These are phyloP conservation scores for Cichorium intybus DNA, from an alignment of 140 eudicot genomes.

Conservation along the genomic window DNA sequence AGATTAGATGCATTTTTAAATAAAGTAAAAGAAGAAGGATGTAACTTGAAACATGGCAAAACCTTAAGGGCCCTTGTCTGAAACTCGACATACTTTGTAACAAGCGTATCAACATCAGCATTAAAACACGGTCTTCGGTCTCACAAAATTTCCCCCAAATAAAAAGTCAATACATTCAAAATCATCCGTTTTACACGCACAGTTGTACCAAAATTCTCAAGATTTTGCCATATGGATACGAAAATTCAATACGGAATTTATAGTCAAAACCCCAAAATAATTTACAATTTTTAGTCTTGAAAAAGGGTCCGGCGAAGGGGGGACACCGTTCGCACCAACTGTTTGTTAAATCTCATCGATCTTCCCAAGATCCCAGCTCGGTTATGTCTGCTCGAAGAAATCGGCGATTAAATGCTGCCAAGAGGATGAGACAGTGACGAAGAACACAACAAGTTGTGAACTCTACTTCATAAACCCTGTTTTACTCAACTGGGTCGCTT, in stretches of 20 bases:
- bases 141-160: conserved; percentile 21
- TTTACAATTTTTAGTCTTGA: not conserved
- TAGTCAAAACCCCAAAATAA: not conserved
- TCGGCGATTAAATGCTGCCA: conserved; percentile 5
- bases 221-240: conserved; percentile 9
- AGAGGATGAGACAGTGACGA: conserved; percentile 9
- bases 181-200: conserved; percentile 22
- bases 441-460: conserved; percentile 17
- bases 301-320: not conserved
- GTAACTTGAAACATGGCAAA: not conserved
- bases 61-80: conserved; percentile 13
- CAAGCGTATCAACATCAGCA: conserved; percentile 3
- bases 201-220: conserved; percentile 9
- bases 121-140: conserved; percentile 24
- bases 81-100: not conserved
- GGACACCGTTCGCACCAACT: conserved; percentile 7
- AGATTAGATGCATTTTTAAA: not conserved
- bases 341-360: conserved; percentile 16
- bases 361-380: conserved; percentile 25
- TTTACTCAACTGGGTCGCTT: not conserved
- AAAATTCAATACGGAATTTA: conserved; percentile 1
- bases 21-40: not conserved
- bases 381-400: conserved; percentile 21
- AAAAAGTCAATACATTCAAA: conserved; percentile 20
- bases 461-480: not conserved